Conservation (phyloP, 2,329 filamentous ascomycete genomes). For the Aureobasidium sp. region DNA sequence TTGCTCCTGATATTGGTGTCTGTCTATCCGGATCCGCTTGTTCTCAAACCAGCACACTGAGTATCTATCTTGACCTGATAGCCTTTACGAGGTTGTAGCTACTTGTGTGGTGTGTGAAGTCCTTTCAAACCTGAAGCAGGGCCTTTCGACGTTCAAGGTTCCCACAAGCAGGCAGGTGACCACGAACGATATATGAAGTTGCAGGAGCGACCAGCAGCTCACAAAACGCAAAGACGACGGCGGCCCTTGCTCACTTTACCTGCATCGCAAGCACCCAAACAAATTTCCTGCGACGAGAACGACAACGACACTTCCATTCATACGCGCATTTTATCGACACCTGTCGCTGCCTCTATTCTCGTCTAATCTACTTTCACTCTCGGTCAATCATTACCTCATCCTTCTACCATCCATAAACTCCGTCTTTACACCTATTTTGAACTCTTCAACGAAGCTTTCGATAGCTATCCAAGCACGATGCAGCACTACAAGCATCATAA, state of each 20-base stretch:
- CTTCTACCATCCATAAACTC: not conserved
- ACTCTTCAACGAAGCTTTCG: not conserved
- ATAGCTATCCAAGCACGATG: not conserved
- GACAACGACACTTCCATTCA: not conserved
- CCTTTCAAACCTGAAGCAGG: not conserved
- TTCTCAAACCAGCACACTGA: too few relatives aligned
- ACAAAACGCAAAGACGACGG: not conserved
- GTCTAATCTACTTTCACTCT: not conserved
- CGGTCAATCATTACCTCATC: not conserved
- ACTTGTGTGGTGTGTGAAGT: not conserved
- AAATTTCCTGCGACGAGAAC: not conserved
- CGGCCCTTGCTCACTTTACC: not conserved
- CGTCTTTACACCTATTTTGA: not conserved
- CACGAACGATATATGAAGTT: not conserved
- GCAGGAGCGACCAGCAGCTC: not conserved
- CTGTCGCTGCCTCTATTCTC: not conserved
- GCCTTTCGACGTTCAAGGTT: not conserved
- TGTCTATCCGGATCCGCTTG: too few relatives aligned
- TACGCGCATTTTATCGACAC: not conserved
- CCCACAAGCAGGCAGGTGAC: not conserved
- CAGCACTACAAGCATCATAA: fast-evolving
- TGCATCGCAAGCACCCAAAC: not conserved
- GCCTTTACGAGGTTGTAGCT: not conserved
- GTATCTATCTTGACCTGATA: not conserved
- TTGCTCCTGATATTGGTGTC: too few relatives aligned